Evolutionary conservation across 1,139 yeast species (phyloP).

Genomic region (Debaryomycetaceae sp.): DNA sequence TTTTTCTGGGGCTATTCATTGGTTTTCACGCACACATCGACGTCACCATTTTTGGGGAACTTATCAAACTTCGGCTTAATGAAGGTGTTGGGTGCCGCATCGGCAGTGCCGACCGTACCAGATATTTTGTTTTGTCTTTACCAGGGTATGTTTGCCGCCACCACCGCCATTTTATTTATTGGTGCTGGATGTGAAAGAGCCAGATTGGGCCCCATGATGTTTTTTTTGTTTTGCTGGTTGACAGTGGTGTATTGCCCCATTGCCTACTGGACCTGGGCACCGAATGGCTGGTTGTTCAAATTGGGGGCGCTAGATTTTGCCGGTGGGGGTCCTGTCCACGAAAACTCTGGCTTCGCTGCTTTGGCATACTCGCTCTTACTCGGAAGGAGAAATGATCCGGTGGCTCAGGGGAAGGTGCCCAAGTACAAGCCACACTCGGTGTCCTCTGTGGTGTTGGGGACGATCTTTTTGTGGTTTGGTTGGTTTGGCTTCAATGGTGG

Average conservation of each 20-base stretch:
- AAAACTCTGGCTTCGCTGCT: constrained; percentile 91
- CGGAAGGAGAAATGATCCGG: constrained; percentile 88
- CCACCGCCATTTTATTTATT: constrained; percentile 86
- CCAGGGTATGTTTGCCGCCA: constrained; percentile 95
- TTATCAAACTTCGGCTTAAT: constrained; percentile 74
- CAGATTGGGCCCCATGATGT: constrained; percentile 94
- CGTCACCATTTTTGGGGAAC: constrained; percentile 71
- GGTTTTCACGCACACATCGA: constrained; percentile 68
- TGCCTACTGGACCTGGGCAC: constrained; percentile 98
- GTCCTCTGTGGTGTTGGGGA: constrained; percentile 86
- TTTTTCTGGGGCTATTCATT: constrained; percentile 96
- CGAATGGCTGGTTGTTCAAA: constrained; percentile 78
- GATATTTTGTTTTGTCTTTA: constrained; percentile 83
- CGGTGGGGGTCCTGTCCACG: constrained; percentile 98
- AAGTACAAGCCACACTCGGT: constrained; percentile 91
- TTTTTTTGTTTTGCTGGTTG: constrained; percentile 87
- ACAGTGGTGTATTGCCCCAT: constrained; percentile 94
- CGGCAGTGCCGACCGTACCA: constrained; percentile 62
- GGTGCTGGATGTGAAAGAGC: constrained; percentile 99
- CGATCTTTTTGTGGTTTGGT: constrained; percentile 93
- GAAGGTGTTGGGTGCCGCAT: constrained; percentile 78
- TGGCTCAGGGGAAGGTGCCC: constrained; percentile 66
- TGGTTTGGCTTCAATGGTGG: constrained; percentile 99
- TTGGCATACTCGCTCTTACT: constrained; percentile 84
- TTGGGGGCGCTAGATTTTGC: constrained; percentile 93